These are phyloP conservation scores for Fusarium sp. DNA, from an alignment of 2,329 filamentous ascomycete species.

Conservation along the genomic window DNA sequence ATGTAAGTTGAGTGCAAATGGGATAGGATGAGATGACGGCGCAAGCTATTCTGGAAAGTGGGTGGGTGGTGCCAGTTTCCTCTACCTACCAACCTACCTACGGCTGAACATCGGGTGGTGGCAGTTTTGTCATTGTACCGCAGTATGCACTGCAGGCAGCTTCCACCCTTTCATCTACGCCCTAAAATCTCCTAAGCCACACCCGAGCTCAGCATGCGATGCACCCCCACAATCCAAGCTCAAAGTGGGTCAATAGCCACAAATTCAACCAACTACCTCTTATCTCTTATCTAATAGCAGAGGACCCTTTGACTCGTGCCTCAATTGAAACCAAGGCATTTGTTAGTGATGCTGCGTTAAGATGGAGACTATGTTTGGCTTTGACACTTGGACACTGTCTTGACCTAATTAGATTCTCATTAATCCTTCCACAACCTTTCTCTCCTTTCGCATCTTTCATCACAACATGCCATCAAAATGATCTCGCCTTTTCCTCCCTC, in stretches of 20 bases:
- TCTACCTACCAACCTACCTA: constrained; percentile 2
- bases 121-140: not conserved
- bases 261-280: constrained; percentile 22
- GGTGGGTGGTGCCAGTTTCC: constrained; percentile 31
- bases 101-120: constrained; percentile 46
- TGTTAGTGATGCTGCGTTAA: constrained; percentile 26
- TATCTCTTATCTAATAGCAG: constrained; percentile 36
- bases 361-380: constrained; percentile 26
- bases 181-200: constrained; percentile 25
- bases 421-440: not conserved
- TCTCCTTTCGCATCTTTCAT: constrained; percentile 6
- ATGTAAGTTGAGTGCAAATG: constrained; percentile 18
- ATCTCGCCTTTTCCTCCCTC: constrained; percentile 82
- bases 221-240: constrained; percentile 24
- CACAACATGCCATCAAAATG: constrained; percentile 53
- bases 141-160: not conserved
- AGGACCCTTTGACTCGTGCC: constrained; percentile 16
- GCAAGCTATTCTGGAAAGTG: constrained; percentile 47
- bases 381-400: constrained; percentile 8
- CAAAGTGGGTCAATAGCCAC: constrained; percentile 38
- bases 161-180: not conserved
- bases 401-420: constrained; percentile 2
- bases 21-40: constrained; percentile 34
- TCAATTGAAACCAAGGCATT: constrained; percentile 25
- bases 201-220: constrained; percentile 6